phyloP scores from a whole-genome alignment of 2,329 filamentous ascomycete species.

The Verticillium nubilum region DNA sequence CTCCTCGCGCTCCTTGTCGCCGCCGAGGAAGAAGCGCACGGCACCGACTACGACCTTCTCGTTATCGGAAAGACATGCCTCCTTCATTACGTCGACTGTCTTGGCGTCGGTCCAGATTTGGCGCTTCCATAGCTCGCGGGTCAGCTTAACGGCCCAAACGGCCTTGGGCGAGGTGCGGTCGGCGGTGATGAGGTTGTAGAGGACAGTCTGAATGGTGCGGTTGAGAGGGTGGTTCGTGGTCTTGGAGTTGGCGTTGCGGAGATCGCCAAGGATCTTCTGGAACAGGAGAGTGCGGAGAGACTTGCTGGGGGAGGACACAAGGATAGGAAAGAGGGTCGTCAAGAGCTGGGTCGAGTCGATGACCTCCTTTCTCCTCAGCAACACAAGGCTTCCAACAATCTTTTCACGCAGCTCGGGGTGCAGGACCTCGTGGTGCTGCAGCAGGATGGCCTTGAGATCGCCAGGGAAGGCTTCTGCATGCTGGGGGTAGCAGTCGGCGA shows the following conservation, averaged over 20 bases:
- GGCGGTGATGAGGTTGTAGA: conserved; percentile 85
- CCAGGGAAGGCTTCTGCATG: conserved; percentile 72
- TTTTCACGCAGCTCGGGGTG: conserved; percentile 88
- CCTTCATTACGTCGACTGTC: conserved; percentile 97
- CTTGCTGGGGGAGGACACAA: conserved; percentile 90
- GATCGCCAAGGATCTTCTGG: conserved; percentile 84
- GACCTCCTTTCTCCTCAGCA: conserved; percentile 86
- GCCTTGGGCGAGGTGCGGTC: conserved; percentile 82
- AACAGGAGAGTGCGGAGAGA: conserved; percentile 77
- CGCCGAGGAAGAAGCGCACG: conserved; percentile 90
- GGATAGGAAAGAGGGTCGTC: conserved; percentile 89
- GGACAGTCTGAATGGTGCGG: conserved; percentile 83
- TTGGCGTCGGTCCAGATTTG: conserved; percentile 95
- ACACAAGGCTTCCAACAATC: conserved; percentile 82
- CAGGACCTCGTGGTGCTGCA: conserved; percentile 74
- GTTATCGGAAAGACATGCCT: conserved; percentile 81
- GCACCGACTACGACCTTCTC: conserved; percentile 87
- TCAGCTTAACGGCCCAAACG: conserved; percentile 94
- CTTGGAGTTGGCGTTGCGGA: conserved; percentile 83
- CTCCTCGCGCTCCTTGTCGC: conserved; percentile 93
- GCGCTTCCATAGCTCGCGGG: conserved; percentile 90
- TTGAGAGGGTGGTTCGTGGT: conserved; percentile 89
- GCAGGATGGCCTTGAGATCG: conserved; percentile 76
- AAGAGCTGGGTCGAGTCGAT: conserved; percentile 80
- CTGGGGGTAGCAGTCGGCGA: conserved; percentile 86